Conservation (phyloP, 805 yeast genomes). For the Wickerhamiella brachini region DNA sequence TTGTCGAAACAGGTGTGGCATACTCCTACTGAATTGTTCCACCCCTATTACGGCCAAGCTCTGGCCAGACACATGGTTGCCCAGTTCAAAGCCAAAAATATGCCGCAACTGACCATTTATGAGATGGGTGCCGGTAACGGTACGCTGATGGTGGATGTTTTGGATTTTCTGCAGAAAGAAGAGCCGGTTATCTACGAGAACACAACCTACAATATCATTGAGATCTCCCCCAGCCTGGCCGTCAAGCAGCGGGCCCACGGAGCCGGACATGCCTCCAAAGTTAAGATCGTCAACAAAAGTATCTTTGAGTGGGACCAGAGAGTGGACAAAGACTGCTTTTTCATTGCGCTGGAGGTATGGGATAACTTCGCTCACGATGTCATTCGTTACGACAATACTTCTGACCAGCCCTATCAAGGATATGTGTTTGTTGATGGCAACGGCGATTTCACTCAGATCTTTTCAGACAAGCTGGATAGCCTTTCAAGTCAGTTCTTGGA, state of each 20-base stretch:
- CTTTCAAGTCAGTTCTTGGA: conserved; percentile 39
- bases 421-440: conserved; percentile 57
- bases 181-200: conserved; percentile 63
- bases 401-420: conserved; percentile 62
- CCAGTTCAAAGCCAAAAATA: conserved; percentile 45
- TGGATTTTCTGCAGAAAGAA: conserved; percentile 44
- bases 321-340: conserved; percentile 55
- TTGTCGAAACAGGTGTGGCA: conserved; percentile 56
- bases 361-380: conserved; percentile 78
- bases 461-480: conserved; percentile 44
- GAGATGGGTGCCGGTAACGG: conserved; percentile 91
- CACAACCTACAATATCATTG: conserved; percentile 58
- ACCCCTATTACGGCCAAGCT: conserved; percentile 76
- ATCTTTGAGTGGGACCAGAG: conserved; percentile 57
- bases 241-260: conserved; percentile 24
- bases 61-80: conserved; percentile 66
- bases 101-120: conserved; percentile 58
- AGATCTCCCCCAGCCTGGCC: conserved; percentile 52
- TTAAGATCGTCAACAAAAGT: conserved; percentile 57
- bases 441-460: conserved; percentile 67
- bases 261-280: conserved; percentile 39
- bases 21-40: conserved; percentile 74
- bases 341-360: conserved; percentile 69
- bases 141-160: conserved; percentile 61
- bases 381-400: conserved; percentile 54